Percentiles rank a stretch among this genome's conserved stretches.
phyloP scores from a whole-genome alignment of 2,329 filamentous ascomycete genomes.

The Aspergillus puulaauensis region DNA sequence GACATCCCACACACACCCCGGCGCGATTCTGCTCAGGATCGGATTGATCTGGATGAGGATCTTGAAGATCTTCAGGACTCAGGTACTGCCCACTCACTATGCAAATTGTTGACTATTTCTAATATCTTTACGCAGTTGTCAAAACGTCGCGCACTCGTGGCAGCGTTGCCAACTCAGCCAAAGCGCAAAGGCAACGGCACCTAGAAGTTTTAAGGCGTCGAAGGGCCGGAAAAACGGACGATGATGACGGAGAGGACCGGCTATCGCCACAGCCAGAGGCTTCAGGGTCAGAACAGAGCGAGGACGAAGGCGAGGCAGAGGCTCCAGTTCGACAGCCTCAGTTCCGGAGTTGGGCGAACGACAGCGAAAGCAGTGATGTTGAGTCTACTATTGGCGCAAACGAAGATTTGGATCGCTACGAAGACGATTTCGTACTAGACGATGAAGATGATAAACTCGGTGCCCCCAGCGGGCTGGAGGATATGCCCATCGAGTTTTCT shows the following conservation, averaged over 20 bases:
- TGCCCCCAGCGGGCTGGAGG: constrained; percentile 50
- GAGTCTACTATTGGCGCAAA: constrained; percentile 28
- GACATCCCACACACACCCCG: constrained; percentile 24
- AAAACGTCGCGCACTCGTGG: constrained; percentile 44
- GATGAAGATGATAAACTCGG: constrained; percentile 61
- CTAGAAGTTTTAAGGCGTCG: constrained; percentile 45
- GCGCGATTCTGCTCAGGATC: constrained; percentile 29
- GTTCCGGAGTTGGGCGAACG: constrained; percentile 17
- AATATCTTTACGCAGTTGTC: constrained; percentile 25
- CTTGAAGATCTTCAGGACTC: constrained; percentile 46
- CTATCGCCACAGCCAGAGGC: constrained; percentile 18
- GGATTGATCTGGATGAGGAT: constrained; percentile 46
- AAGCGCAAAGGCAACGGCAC: constrained; percentile 39
- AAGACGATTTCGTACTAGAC: constrained; percentile 65
- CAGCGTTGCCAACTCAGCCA: constrained; percentile 37
- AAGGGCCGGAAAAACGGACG: constrained; percentile 41
- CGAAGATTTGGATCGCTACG: constrained; percentile 55
- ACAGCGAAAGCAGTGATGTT: constrained; percentile 27
- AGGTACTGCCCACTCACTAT: constrained; percentile 23
- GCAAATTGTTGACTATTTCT: background rate
- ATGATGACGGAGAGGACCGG: constrained; percentile 23
- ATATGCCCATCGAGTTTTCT: constrained; percentile 70
- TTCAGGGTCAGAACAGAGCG: constrained; percentile 22
- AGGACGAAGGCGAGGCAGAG: constrained; percentile 17
- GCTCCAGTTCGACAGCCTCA: constrained; percentile 18